These are phyloP conservation scores for Colletotrichum eleusines DNA, from an alignment of 2,329 filamentous ascomycete genomes.

Conservation along the genomic window DNA sequence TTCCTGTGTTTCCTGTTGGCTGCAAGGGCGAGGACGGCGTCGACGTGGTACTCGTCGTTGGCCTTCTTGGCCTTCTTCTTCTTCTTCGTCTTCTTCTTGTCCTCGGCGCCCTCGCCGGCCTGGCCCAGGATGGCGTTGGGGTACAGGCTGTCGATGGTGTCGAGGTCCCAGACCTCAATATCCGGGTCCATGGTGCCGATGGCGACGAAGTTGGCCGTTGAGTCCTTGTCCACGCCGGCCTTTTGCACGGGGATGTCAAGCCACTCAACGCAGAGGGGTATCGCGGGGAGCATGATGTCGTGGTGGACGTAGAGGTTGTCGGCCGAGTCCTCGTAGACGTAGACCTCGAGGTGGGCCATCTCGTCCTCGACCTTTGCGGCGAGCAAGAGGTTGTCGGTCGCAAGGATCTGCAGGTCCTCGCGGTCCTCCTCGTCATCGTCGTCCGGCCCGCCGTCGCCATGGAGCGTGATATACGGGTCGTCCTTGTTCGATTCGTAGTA, in stretches of 20 bases:
- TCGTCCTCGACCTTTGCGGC: slow-evolving; percentile 97
- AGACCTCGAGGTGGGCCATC: slow-evolving; percentile 94
- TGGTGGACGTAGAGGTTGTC: slow-evolving; percentile 99
- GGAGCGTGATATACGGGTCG: slow-evolving; percentile 95
- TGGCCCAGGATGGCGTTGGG: slow-evolving; percentile 95
- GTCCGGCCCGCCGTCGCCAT: slow-evolving; percentile 73
- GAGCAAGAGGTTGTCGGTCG: slow-evolving; percentile 92
- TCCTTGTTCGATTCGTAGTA: slow-evolving; percentile 96
- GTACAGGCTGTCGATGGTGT: slow-evolving; percentile 97
- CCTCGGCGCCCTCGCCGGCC: slow-evolving; percentile 66
- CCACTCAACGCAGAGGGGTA: slow-evolving; percentile 96
- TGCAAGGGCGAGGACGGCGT: slow-evolving; percentile 90
- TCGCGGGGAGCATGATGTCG: slow-evolving; percentile 98
- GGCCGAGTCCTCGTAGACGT: slow-evolving; percentile 94
- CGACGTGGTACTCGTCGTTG: slow-evolving; percentile 93
- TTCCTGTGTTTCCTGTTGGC: slow-evolving; percentile 95
- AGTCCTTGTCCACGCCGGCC: slow-evolving; percentile 69
- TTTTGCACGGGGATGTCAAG: slow-evolving; percentile 90
- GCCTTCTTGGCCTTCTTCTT: slow-evolving; percentile 91
- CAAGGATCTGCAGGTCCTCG: slow-evolving; percentile 92
- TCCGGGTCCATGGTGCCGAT: slow-evolving; percentile 98
- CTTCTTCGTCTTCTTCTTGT: slow-evolving; percentile 86
- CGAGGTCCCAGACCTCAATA: slow-evolving; percentile 98
- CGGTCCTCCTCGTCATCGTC: slow-evolving; percentile 89
- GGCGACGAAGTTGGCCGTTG: slow-evolving; percentile 89